Percentiles rank a stretch among this genome's conserved stretches.
Conservation (phyloP, 164 flowering plant genomes). For the Umbilicus rupestris region DNA sequence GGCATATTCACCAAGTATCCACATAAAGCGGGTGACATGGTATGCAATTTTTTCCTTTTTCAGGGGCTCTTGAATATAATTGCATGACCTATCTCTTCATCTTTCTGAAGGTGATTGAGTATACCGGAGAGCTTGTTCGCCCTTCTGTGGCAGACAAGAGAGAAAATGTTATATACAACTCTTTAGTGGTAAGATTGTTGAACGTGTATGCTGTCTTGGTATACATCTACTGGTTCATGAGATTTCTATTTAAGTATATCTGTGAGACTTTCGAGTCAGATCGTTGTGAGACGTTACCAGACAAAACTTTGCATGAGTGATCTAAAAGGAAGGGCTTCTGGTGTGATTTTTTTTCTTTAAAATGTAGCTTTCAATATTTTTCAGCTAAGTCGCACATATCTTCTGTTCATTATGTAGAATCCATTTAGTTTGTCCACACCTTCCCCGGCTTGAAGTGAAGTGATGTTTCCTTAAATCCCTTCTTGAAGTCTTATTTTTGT, state of each 20-base stretch:
- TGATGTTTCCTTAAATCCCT: not conserved
- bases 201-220: constrained; percentile 6
- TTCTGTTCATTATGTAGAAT: not conserved
- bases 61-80: not conserved
- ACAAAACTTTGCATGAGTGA: too few species aligned
- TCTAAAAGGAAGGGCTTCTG: too few species aligned
- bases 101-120: constrained; percentile 71
- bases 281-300: too few species aligned
- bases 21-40: constrained; percentile 96
- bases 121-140: constrained; percentile 91
- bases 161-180: constrained; percentile 80
- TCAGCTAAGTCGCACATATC: not conserved
- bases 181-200: constrained; percentile 70
- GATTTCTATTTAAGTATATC: not conserved
- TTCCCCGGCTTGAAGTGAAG: not conserved
- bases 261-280: not conserved
- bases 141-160: constrained; percentile 87
- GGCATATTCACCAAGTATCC: constrained; percentile 87
- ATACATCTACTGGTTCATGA: not conserved
- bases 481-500: not conserved
- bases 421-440: not conserved
- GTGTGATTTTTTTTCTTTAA: too few species aligned
- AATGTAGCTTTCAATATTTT: too few species aligned
- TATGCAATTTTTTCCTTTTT: constrained; percentile 17
- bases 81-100: not conserved